Evolutionary conservation across 164 flowering plant genomes (phyloP).

Genomic region (Saururus chinensis): DNA sequence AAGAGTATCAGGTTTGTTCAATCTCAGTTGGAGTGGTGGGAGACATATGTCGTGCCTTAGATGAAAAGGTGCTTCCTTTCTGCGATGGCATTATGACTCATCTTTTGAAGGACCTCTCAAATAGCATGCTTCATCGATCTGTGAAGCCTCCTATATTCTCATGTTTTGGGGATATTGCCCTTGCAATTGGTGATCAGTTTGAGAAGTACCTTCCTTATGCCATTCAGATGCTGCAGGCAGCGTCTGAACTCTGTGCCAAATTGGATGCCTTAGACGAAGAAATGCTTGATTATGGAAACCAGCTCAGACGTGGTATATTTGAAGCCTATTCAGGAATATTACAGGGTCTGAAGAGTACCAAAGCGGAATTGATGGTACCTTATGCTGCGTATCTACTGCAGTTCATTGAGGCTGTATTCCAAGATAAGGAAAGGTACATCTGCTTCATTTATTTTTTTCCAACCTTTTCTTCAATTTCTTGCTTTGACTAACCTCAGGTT

Average conservation of each 20-base stretch:
- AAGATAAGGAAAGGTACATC: constrained; percentile 48
- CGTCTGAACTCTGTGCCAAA: constrained; percentile 59
- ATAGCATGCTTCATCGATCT: constrained; percentile 60
- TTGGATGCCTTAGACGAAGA: constrained; percentile 60
- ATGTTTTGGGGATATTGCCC: constrained; percentile 86
- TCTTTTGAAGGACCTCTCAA: constrained; percentile 60
- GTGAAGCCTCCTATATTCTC: constrained; percentile 89
- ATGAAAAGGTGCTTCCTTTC: constrained; percentile 56
- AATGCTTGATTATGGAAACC: constrained; percentile 71
- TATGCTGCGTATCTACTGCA: constrained; percentile 64
- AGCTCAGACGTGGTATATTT: constrained; percentile 65
- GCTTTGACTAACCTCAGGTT: background rate
- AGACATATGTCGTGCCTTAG: constrained; percentile 75
- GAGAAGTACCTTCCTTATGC: constrained; percentile 63
- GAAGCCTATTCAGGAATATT: constrained; percentile 90
- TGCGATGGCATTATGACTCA: constrained; percentile 79
- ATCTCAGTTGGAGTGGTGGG: constrained; percentile 84
- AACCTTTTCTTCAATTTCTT: background rate
- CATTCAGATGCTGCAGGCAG: constrained; percentile 62
- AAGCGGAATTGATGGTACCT: constrained; percentile 66
- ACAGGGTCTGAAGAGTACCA: constrained; percentile 67
- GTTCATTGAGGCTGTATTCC: constrained; percentile 52
- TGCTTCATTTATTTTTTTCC: background rate
- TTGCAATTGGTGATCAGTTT: constrained; percentile 69
- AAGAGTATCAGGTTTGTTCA: constrained; percentile 81